A percentile compares a stretch with the other conserved stretches of the same genome.
These are phyloP conservation scores for Cyberlindnera mississippiensis DNA, from an alignment of 805 yeast genomes.

Conservation along the genomic window DNA sequence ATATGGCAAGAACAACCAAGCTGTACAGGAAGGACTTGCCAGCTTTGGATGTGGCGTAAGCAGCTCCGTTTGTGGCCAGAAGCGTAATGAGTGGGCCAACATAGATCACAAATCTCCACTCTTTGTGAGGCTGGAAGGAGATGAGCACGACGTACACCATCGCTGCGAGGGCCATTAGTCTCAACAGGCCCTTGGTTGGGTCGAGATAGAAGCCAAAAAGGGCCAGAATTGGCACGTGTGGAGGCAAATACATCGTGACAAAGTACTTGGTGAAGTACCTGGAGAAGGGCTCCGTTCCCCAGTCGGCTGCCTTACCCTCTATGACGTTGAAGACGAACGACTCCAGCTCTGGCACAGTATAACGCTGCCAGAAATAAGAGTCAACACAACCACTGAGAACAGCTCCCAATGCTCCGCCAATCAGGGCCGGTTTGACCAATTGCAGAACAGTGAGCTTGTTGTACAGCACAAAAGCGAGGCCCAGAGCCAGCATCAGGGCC, in stretches of 20 bases:
- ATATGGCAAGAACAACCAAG: slow-evolving; percentile 10
- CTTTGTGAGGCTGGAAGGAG: slow-evolving; percentile 88
- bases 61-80: slow-evolving; percentile 59
- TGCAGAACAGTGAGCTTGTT: slow-evolving; percentile 42
- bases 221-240: slow-evolving; percentile 40
- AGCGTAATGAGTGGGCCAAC: slow-evolving; percentile 64
- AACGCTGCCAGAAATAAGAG: slow-evolving; percentile 67
- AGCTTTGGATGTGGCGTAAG: slow-evolving; percentile 28
- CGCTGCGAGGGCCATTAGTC: slow-evolving; percentile 48
- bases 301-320: slow-evolving; percentile 65
- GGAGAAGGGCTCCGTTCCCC: slow-evolving; percentile 81
- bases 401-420: slow-evolving; percentile 54
- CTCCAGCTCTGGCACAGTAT: slow-evolving; percentile 68
- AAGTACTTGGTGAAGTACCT: slow-evolving; percentile 56
- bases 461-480: slow-evolving; percentile 39
- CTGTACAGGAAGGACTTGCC: slow-evolving; percentile 15
- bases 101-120: slow-evolving; percentile 87
- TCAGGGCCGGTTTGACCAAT: slow-evolving; percentile 36
- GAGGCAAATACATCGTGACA: slow-evolving; percentile 41
- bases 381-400: slow-evolving; percentile 51
- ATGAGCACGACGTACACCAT: slow-evolving; percentile 53
- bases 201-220: slow-evolving; percentile 36
- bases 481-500: slow-evolving; percentile 48
- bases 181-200: slow-evolving; percentile 32
- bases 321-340: slow-evolving; percentile 73